Percentiles rank a stretch among this genome's conserved stretches.
These are phyloP conservation scores for Sporothrix variecibatus DNA, from an alignment of 2,329 filamentous ascomycete species.

Conservation along the genomic window DNA sequence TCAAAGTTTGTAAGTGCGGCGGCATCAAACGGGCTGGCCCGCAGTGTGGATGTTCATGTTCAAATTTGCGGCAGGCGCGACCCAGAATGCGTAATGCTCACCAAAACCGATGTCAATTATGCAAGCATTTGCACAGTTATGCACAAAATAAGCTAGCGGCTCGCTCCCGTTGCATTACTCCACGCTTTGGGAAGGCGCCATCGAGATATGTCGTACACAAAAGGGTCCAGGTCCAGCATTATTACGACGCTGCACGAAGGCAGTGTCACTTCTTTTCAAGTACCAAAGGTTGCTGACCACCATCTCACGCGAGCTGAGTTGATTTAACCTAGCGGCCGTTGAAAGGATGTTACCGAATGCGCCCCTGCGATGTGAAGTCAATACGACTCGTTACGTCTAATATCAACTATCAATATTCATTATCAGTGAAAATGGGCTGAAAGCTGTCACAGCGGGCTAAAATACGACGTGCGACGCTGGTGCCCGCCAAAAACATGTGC, in stretches of 20 bases:
- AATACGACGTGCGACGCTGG: neutral
- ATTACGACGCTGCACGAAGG: neutral
- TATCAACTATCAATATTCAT: neutral
- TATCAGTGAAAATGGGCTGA: neutral
- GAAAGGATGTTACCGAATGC: neutral
- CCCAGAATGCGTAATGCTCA: neutral
- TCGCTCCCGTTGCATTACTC: constrained; percentile 4
- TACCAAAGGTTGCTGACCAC: neutral
- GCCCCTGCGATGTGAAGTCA: neutral
- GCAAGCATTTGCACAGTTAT: neutral
- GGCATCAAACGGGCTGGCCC: neutral
- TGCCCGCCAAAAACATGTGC: neutral
- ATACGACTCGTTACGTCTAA: neutral
- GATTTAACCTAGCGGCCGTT: neutral
- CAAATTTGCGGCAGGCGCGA: neutral
- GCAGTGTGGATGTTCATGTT: neutral
- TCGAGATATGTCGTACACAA: neutral
- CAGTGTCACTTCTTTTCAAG: neutral
- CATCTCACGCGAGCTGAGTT: neutral
- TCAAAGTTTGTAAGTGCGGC: neutral
- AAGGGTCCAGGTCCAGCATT: neutral
- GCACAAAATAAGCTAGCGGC: neutral
- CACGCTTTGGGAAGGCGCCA: constrained; percentile 3
- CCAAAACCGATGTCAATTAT: neutral
- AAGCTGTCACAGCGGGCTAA: neutral